Conservation (phyloP, 352 stramenopile species). For the Phytopythium chamaehyphon region DNA sequence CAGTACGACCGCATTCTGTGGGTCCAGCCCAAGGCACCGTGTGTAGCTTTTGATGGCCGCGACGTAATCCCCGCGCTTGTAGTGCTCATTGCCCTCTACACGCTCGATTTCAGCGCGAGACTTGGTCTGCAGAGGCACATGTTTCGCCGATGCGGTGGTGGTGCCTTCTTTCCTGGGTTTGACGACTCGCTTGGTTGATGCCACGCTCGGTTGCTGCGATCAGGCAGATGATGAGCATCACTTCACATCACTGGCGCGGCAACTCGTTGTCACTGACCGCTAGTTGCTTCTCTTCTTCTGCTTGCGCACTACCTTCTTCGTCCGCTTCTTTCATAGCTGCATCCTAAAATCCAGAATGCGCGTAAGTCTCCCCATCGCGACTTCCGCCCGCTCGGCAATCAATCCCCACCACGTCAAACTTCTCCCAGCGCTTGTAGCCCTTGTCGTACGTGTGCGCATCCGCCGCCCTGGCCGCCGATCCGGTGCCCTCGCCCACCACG, state of each 20-base stretch:
- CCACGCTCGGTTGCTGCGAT: background rate
- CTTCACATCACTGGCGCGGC: background rate
- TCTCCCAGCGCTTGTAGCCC: conserved; percentile 88
- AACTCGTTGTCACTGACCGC: background rate
- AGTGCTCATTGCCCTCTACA: conserved; percentile 92
- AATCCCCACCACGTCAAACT: conserved; percentile 74
- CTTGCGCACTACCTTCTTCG: conserved; percentile 2
- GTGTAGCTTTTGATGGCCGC: conserved; percentile 90
- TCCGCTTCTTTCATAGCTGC: conserved; percentile 43
- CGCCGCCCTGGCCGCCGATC: conserved; percentile 16
- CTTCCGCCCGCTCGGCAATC: background rate
- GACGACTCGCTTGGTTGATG: too few relatives aligned
- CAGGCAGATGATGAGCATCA: background rate
- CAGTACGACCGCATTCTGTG: conserved; percentile 67
- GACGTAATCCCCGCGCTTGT: conserved; percentile 81
- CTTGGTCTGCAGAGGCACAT: conserved; percentile 12
- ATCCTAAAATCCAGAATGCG: conserved; percentile 21
- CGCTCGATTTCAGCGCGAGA: conserved; percentile 69
- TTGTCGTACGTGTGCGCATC: conserved; percentile 87
- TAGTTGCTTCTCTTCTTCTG: background rate
- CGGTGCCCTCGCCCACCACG: background rate
- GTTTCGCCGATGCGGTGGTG: background rate
- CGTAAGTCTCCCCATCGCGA: background rate
- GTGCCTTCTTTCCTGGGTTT: background rate
- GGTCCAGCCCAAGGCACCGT: conserved; percentile 67